Evolutionary conservation across 2,329 filamentous ascomycete species (phyloP), one percentile per base, ranked within the genome.

Genomic region (Coniochaeta sp.): DNA sequence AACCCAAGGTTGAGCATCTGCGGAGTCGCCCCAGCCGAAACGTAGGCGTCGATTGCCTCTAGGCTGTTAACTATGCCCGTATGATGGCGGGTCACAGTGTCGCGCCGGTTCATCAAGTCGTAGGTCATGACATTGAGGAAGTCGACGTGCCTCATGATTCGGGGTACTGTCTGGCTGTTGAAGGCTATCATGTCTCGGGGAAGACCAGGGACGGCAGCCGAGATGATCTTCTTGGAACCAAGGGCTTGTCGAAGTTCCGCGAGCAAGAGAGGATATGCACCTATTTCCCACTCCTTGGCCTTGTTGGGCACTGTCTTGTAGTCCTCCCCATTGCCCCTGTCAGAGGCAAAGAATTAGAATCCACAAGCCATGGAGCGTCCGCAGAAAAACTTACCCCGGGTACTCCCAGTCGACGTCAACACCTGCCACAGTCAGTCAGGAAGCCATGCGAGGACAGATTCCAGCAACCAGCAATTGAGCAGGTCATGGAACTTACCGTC

Each of bases 71-170:
- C 59, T 22, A 87, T 68, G 6, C 82, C 81, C 9, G 76, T 79
- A 59, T 88, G 84, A 62, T 89, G 86, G 26, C 73, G 75, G 2
- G 85, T 89, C 18, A 73, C 65, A 48, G 71, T 79, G 63, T 88
- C 82, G n/a, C 86, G 79, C 10, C 86, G 82, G 67, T 87, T 88
- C 77, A 86, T 85, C 47, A 89, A 63, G 61, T 89, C 86, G 63
- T 89, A 89, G 0, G 78, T 76, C 85, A 88, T 88, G 56, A 89
- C 68, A 60, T 88, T 88, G 60, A 88, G 72, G 60, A 82, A 85
- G 62, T 89, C 83, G 16, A 87, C 75, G 1, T 73, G 71, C 12
- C 69, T 62, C 70, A 78, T 79, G 57, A 88, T 85, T 52, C 72
- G 67, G 1, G 81, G 81, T 0, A 82, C 71, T 7, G 79, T 78